A percentile compares a stretch with the other conserved stretches of the same genome.
Conservation (phyloP, 352 stramenopile genomes). For the Phytophthora megakarya region DNA sequence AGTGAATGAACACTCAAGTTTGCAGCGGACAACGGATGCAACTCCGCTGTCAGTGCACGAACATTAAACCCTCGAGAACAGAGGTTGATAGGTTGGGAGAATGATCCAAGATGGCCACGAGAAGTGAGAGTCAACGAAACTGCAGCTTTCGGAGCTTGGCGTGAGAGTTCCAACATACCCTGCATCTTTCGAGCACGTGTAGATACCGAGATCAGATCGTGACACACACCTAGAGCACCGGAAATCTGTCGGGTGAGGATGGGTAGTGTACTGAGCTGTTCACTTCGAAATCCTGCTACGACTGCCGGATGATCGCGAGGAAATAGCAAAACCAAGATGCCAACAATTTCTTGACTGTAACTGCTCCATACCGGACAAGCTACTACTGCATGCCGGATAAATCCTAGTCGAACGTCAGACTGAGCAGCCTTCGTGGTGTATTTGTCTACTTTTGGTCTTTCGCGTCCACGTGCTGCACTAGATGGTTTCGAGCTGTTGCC, state of each 20-base stretch:
- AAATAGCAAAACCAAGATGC: slow-evolving; percentile 70
- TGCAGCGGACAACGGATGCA: slow-evolving; percentile 37
- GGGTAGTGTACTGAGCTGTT: slow-evolving; percentile 62
- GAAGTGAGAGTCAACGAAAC: slow-evolving; percentile 58
- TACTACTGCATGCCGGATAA: slow-evolving; percentile 65
- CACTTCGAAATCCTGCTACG: slow-evolving; percentile 23
- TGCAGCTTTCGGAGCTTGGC: slow-evolving; percentile 26
- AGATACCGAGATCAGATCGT: slow-evolving; percentile 53
- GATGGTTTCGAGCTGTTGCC: slow-evolving; percentile 2
- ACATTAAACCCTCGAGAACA: slow-evolving; percentile 43
- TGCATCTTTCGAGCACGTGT: slow-evolving; percentile 53
- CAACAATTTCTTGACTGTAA: slow-evolving; percentile 64
- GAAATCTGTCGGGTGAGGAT: slow-evolving; percentile 74
- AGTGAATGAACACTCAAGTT: slow-evolving; percentile 44
- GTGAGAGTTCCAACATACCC: slow-evolving; percentile 52
- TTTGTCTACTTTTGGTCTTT: slow-evolving; percentile 22
- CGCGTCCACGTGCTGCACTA: slow-evolving; percentile 4
- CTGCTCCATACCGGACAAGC: slow-evolving; percentile 76
- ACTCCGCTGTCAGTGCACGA: slow-evolving; percentile 17
- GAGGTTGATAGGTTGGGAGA: slow-evolving; percentile 67
- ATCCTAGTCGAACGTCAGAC: slow-evolving; percentile 53
- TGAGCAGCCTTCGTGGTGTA: slow-evolving; percentile 44
- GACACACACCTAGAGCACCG: slow-evolving; percentile 69
- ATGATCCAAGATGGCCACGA: slow-evolving; percentile 51
- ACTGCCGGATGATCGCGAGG: slow-evolving; percentile 33